Conservation (phyloP, 2,329 filamentous ascomycete species). For the Pyricularia sp. region DNA sequence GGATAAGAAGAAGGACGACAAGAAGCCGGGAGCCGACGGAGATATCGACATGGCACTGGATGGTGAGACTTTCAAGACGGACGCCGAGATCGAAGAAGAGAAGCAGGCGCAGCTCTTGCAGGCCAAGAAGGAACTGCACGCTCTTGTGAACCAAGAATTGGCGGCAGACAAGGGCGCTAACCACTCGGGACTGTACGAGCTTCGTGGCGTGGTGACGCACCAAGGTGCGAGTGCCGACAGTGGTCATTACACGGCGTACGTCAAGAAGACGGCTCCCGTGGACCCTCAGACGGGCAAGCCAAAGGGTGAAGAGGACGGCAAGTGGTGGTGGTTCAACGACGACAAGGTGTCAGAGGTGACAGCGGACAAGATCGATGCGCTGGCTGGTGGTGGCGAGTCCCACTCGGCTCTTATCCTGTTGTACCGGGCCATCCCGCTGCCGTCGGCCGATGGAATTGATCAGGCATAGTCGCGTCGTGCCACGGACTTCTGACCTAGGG, state of each 20-base stretch:
- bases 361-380: slow-evolving; percentile 76
- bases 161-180: slow-evolving; percentile 71
- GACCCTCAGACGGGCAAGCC: slow-evolving; percentile 62
- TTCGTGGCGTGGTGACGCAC: slow-evolving; percentile 87
- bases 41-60: slow-evolving; percentile 65
- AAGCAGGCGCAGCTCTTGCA: slow-evolving; percentile 58
- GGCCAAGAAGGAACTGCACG: slow-evolving; percentile 79
- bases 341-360: slow-evolving; percentile 92
- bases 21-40: slow-evolving; percentile 21
- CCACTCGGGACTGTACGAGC: slow-evolving; percentile 88
- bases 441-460: slow-evolving; percentile 35
- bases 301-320: slow-evolving; percentile 58
- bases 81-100: slow-evolving; percentile 84
- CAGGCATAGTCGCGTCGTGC: slow-evolving; percentile 10
- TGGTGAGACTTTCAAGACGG: slow-evolving; percentile 71
- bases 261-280: slow-evolving; percentile 72
- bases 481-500: background rate
- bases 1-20: slow-evolving; percentile 28
- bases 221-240: slow-evolving; percentile 95
- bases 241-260: slow-evolving; percentile 94
- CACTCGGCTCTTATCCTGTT: slow-evolving; percentile 73
- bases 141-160: slow-evolving; percentile 62
- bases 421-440: slow-evolving; percentile 62
- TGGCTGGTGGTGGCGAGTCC: slow-evolving; percentile 79
- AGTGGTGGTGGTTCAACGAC: slow-evolving; percentile 99